A percentile compares a stretch with the other conserved stretches of the same genome.
Conservation (phyloP, 805 yeast genomes). For the Yarrowia porcina region DNA sequence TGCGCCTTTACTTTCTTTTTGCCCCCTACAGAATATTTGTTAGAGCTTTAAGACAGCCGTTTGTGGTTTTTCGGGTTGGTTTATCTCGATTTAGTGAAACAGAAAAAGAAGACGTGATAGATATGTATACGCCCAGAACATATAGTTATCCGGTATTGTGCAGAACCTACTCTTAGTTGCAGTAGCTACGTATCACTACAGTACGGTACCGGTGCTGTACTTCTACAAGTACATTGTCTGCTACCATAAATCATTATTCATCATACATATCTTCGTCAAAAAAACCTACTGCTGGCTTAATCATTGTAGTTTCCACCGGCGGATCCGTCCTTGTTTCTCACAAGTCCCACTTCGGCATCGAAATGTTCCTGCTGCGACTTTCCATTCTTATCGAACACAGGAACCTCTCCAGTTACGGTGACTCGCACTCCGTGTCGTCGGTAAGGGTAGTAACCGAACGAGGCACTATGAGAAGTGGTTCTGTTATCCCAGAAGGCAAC, state of each 20-base stretch:
- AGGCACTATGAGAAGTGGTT: constrained; percentile 49
- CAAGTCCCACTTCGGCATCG: constrained; percentile 34
- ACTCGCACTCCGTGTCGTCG: constrained; percentile 72
- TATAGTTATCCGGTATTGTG: no score
- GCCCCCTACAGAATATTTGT: no score
- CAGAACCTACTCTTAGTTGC: no score
- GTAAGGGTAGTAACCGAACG: constrained; percentile 52
- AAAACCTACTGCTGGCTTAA: constrained; percentile 8
- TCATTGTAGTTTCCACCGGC: constrained; percentile 38
- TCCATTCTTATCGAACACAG: constrained; percentile 39
- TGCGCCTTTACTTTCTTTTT: no score
- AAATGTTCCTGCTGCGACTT: constrained; percentile 32
- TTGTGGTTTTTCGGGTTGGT: no score
- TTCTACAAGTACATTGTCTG: not conserved
- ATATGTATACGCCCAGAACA: no score
- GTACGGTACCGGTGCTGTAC: no score
- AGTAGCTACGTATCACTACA: not conserved
- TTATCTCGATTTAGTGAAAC: no score
- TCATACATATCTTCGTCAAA: not conserved
- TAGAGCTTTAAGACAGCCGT: no score
- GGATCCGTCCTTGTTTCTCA: constrained; percentile 35
- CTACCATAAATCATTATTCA: not conserved
- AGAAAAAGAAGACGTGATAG: no score
- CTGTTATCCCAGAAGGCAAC: constrained; percentile 57
- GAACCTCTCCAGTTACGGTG: constrained; percentile 77